Conservation (phyloP, 176 grass and related monocot species). For the Ampelocalamus luodianensis region DNA sequence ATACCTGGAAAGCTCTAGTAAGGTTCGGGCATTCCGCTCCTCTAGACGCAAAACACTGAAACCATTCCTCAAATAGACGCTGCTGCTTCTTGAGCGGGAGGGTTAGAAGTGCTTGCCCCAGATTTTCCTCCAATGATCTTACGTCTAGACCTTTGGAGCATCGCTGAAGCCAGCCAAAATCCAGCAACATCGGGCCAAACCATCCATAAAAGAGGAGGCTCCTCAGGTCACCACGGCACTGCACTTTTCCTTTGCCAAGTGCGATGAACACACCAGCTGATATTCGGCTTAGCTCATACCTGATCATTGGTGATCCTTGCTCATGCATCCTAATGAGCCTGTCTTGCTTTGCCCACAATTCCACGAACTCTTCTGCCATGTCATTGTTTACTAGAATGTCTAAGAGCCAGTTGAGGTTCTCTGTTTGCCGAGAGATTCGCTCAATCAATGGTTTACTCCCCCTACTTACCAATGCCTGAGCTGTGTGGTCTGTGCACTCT, state of each 20-base stretch:
- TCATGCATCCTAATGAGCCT: slow-evolving; percentile 60
- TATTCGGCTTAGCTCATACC: slow-evolving; percentile 82
- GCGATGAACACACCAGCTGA: slow-evolving; percentile 72
- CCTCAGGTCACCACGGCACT: slow-evolving; percentile 59
- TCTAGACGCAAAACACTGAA: slow-evolving; percentile 53
- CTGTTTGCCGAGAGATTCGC: slow-evolving; percentile 65
- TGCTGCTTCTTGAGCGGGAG: slow-evolving; percentile 81
- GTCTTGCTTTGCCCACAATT: slow-evolving; percentile 77
- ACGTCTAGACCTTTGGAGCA: slow-evolving; percentile 83
- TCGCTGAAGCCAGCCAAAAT: slow-evolving; percentile 87
- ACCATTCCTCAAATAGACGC: slow-evolving; percentile 81
- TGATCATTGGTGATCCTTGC: slow-evolving; percentile 67
- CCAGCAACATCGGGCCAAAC: slow-evolving; percentile 62
- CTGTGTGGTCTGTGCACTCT: background rate
- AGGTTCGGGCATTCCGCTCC: slow-evolving; percentile 72
- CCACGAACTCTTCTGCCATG: slow-evolving; percentile 81
- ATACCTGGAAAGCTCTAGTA: slow-evolving; percentile 79
- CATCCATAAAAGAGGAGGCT: slow-evolving; percentile 53
- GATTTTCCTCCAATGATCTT: slow-evolving; percentile 77
- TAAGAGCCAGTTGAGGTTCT: slow-evolving; percentile 78
- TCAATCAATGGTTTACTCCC: slow-evolving; percentile 62
- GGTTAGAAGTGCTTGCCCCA: slow-evolving; percentile 70
- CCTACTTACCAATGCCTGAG: slow-evolving; percentile 4
- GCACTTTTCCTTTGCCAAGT: slow-evolving; percentile 69
- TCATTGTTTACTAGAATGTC: slow-evolving; percentile 73